Percentiles rank a stretch among this genome's conserved stretches.
These are phyloP conservation scores for Diversispora eburnea DNA, from an alignment of 192 early-diverging fungal genomes.

Conservation along the genomic window DNA sequence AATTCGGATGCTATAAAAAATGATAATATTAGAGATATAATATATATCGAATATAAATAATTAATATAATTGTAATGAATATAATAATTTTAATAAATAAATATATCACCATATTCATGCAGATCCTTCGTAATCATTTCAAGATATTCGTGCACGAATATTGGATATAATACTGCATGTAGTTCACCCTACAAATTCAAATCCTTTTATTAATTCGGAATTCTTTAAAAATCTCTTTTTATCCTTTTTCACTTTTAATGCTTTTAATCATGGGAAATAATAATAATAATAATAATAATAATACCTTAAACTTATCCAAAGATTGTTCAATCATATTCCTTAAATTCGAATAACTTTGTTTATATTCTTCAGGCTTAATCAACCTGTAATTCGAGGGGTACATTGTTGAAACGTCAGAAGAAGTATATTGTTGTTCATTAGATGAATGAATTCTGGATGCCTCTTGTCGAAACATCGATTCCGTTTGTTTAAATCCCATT, in stretches of 20 bases:
- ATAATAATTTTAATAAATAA: conserved; percentile 11
- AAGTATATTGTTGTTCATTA: conserved; percentile 50
- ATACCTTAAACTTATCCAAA: conserved; percentile 84
- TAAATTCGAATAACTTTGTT: conserved; percentile 72
- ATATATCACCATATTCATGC: conserved; percentile 49
- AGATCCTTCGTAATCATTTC: conserved; percentile 68
- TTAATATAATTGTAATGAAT: background rate
- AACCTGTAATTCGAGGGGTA: conserved; percentile 47
- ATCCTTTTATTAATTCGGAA: conserved; percentile 4
- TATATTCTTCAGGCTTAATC: conserved; percentile 76
- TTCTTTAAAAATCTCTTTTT: background rate
- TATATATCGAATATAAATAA: too few relatives aligned
- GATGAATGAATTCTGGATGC: conserved; percentile 40
- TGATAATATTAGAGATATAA: background rate
- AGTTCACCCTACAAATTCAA: conserved; percentile 68
- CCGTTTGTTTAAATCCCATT: conserved; percentile 68
- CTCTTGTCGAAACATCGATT: conserved; percentile 62
- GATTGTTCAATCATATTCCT: conserved; percentile 90
- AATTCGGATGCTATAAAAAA: conserved; percentile 62
- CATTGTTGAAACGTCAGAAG: conserved; percentile 61
- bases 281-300: background rate
- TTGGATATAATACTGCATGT: conserved; percentile 75
- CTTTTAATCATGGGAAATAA: background rate
- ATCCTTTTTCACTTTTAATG: background rate
- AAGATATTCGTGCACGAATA: conserved; percentile 90